Evolutionary conservation across 1,284 basidiomycete genomes (phyloP), one percentile per base, ranked within the genome.

Genomic region (Tremellales sp.): DNA sequence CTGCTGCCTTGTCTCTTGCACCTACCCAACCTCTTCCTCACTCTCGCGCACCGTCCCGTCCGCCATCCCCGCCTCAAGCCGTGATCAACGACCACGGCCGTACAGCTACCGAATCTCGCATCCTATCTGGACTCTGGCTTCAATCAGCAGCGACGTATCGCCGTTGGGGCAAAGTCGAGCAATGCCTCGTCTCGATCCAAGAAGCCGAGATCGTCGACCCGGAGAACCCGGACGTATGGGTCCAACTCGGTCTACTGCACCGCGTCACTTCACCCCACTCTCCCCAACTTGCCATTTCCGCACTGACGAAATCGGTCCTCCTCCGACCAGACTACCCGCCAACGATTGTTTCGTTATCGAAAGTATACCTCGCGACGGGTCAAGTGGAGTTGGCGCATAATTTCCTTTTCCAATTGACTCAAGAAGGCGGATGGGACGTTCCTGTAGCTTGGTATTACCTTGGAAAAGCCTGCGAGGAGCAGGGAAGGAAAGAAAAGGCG

Each of bases 141-240:
- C 87, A 90, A 80, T 87, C 85, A 2, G 90, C 94, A 0, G 92
- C 96, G 4, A 93, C 89, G 0, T 98, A 97, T 77, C 80, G 96
- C 27, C 78, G 94, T 49, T 78, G 86, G 43, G 87, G 87, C 10
- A 92, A 93, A 75, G 82, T 89, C 48, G 89, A 93, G 52, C 89
- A 97, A 65, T 84, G 88, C 2, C 83, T 85, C 50, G 90, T 84
- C 8, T 87, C 94, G 2, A 91, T 97, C 43, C 89, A 93, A 66
- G 94, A 99, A 74, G 96, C 94, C 0, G 94, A 99, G 70, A 83
- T 86, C 4, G 79, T 84, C 54, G 89, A 94, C 67, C 85, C 89
- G 53, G 81, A 82, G 31, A 89, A 92, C 67, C 83, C 91, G 1
- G 84, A 83, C 27, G 89, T 97, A 12, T 97, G 93, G 92, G 86